Evolutionary conservation across 2,329 filamentous ascomycete genomes (phyloP).

Genomic region (Rhynchosporium secalis): DNA sequence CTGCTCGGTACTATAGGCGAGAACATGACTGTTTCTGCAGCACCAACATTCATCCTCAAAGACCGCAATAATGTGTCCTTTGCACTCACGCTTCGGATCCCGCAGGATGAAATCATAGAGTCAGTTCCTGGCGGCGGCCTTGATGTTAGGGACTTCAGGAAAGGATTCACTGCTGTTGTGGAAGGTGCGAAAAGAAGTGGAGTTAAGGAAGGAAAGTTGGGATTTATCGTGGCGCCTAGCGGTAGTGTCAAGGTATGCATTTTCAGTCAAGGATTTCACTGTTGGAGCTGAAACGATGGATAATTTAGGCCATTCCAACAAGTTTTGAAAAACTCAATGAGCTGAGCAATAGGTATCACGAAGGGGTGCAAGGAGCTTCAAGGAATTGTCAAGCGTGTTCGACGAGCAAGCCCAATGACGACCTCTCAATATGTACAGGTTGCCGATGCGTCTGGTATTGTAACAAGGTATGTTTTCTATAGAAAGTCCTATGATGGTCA

Average conservation of each 20-base stretch:
- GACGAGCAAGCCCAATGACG: slow-evolving; percentile 17
- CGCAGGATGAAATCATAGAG: slow-evolving; percentile 6
- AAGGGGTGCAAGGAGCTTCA: neutral
- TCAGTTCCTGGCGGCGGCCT: slow-evolving; percentile 25
- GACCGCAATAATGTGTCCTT: slow-evolving; percentile 29
- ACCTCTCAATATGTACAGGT: slow-evolving; percentile 34
- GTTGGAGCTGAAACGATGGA: neutral
- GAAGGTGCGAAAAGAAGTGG: slow-evolving; percentile 28
- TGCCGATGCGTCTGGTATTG: slow-evolving; percentile 38
- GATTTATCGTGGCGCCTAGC: slow-evolving; percentile 29
- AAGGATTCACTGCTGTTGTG: slow-evolving; percentile 30
- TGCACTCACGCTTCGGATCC: slow-evolving; percentile 30
- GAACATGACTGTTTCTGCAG: slow-evolving; percentile 36
- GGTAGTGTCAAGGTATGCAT: slow-evolving; percentile 23
- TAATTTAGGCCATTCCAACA: slow-evolving; percentile 31
- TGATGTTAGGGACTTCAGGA: slow-evolving; percentile 32
- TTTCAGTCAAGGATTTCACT: neutral
- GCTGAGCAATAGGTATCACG: slow-evolving; percentile 14
- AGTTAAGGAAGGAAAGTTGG: slow-evolving; percentile 33
- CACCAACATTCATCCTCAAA: slow-evolving; percentile 36
- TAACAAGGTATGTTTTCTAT: slow-evolving; percentile 32
- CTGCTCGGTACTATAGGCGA: slow-evolving; percentile 34
- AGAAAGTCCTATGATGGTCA: neutral
- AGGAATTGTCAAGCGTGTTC: slow-evolving; percentile 32
- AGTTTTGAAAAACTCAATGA: slow-evolving; percentile 29